Base-by-base conservation (phyloP, 345 rosid species). In the Salix viminalis region DNA sequence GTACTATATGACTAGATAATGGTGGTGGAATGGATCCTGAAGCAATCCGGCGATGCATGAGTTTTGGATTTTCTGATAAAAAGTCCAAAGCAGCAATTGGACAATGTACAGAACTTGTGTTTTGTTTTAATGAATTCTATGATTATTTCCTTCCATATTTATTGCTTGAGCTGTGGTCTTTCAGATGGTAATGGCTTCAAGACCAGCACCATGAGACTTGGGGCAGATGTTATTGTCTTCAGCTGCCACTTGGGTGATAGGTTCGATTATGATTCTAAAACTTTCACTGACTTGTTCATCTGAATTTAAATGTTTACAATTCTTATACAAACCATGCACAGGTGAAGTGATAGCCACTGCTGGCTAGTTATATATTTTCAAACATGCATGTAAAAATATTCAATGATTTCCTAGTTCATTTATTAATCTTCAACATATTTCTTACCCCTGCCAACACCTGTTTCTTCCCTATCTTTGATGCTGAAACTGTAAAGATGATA, bases 21-120 rank as follows among this genome's bases (percentile, higher is more conserved):
- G 99, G 99, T 77, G 97, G 94, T 76, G 99, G 99, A 84, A 93
- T 96, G 99, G 89, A 87, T 80, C 97, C 91, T 77, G 96, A 93
- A 78, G 90, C 92, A 79, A 86, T 96, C 83, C 88, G 97, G 52
- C 87, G 76, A 44, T 93, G 99, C 75, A 90, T 96, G 93, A 94
- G 98, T 85, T 96, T 96, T 89, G 98, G 98, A 75, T 96, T 90
- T 88, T 96, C 98, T 62, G 97, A 93, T 85, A 93, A 93, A 76
- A 90, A 86, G 80, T 85, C 91, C 18, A 87, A 83, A 70, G 83
- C 88, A 52, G 85, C 97, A 19, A 93, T 96, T 85, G 99, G 98
- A 86, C 83, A 87, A 87, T 95, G 98, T 96, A 90, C 42, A 69
- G 28, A 60, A 74, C 80, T 78, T 77, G 56, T 81, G 28, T 42